phyloP scores from a whole-genome alignment of 2,329 filamentous ascomycete species.

The Verticillium albo-atrum region DNA sequence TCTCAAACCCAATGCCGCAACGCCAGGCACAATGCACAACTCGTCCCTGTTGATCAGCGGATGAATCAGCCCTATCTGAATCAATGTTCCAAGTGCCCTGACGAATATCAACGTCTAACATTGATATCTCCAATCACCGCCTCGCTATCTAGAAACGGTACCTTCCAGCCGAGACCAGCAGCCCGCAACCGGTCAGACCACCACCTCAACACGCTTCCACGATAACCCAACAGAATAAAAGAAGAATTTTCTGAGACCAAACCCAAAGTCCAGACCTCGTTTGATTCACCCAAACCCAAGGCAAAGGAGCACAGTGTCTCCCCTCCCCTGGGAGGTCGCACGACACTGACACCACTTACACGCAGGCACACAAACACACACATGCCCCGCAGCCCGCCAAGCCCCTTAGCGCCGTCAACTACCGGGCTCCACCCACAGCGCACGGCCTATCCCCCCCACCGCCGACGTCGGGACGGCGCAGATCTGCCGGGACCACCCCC shows the following conservation, averaged over 20 bases:
- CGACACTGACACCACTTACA: background rate
- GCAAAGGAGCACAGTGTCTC: too few relatives aligned
- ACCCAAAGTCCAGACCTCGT: background rate
- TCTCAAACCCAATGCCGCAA: background rate
- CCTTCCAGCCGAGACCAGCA: background rate
- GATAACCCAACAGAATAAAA: background rate
- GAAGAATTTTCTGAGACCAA: background rate
- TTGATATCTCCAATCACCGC: background rate
- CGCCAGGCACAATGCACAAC: background rate
- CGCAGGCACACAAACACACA: background rate
- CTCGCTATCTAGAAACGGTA: background rate
- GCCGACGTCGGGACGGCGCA: background rate
- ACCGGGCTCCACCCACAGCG: background rate
- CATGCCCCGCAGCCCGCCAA: background rate
- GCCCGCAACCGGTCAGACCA: background rate
- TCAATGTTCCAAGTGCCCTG: background rate
- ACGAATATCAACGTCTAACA: background rate
- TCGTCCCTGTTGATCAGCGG: background rate
- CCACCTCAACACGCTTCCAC: background rate
- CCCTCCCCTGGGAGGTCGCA: background rate
- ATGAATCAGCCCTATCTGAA: background rate
- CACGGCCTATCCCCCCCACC: background rate
- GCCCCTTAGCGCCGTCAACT: background rate
- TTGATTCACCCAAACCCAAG: background rate
- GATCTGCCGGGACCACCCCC: background rate